Evolutionary conservation across 805 yeast genomes (phyloP), one percentile per base, ranked within the genome.

Genomic region (Zygoascus flipseniorum): DNA sequence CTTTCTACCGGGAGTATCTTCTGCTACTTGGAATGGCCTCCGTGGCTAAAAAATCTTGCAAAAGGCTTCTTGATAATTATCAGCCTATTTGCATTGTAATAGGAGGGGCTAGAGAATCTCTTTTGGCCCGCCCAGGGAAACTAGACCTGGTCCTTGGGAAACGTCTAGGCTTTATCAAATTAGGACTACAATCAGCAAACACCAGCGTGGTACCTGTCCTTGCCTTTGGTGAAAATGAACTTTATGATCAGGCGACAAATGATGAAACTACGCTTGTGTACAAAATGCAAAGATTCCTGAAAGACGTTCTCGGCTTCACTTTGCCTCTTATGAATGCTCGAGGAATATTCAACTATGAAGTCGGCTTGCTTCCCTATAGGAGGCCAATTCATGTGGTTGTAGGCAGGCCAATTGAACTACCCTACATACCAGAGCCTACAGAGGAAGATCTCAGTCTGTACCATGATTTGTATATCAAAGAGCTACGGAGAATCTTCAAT

Each of bases 91-190:
- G 92, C 57, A 83, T 93, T 54, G 98, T 93, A 1, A 83, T 93
- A 23, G 99, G 99, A 1, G 99, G 99, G 0, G 98, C 98, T 0
- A 86, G 89, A 55, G 99, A 93, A 63, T 82, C 95, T 1, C 72
- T 93, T 39, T 66, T 87, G 28, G 80, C 87, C 5, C 72, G 74
- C 52, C 82, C 85, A 0, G 80, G 81, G 8, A 65, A 69, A 0
- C 77, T 81, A 59, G 85, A 85, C 54, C 70, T 93, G 47, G 87
- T 93, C 0, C 70, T 93, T 43, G 76, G 82, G 43, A 83, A 81
- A 57, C 76, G 99, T 42, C 86, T 83, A 62, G 99, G 99, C 0
- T 93, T 93, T 69, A 82, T 93, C 31, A 88, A 85, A 61, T 65
- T 93, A 32, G 99, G 98, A 0, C 71, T 93, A 55, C 83, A 83